Base-by-base conservation (phyloP, 441 rosid species). In the Gossypium gossypioides region DNA sequence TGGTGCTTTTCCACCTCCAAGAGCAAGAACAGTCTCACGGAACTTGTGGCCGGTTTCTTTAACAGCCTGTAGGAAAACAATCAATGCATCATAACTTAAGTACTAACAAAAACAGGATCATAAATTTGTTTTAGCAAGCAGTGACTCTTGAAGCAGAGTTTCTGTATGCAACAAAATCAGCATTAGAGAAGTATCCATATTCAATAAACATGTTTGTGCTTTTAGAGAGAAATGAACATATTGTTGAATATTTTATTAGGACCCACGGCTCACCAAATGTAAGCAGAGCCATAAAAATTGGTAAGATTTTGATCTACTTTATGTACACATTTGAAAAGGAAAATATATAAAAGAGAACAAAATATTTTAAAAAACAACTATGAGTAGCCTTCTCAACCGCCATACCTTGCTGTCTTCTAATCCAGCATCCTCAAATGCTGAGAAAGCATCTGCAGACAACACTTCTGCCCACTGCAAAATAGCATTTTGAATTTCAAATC, bases 381-480 rank as follows among this genome's bases (percentile, higher is more conserved):
- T 24, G 25, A 15, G 68, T 62, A 63, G 70, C 68, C 61, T 16
- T 82, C 58, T 68, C 34, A 8, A 27, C 4, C 7, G 61, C 42
- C 72, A 4, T 84, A 93, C 98, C 96, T 89, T 81, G 70, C 69
- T 75, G 79, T 89, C 84, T 69, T 89, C 84, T 68, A 89, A 78
- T 67, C 98, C 98, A 77, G 89, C 96, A 68, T 93, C 98, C 87
- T 93, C 98, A 74, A 91, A 91, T 61, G 98, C 97, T 21, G 97
- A 93, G 84, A 93, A 91, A 73, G 98, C 98, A 88, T 93, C 98
- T 16, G 97, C 98, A 72, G 97, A 91, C 72, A 91, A 81, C 56
- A 93, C 97, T 83, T 93, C 97, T 13, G 98, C 97, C 98, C 97
- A 91, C 97, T 93, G 96, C 89, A 88, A 71, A 64, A 74, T 79